Conservation (phyloP, 176 grass and related monocot species). For the Chrysopogon serrulatus region DNA sequence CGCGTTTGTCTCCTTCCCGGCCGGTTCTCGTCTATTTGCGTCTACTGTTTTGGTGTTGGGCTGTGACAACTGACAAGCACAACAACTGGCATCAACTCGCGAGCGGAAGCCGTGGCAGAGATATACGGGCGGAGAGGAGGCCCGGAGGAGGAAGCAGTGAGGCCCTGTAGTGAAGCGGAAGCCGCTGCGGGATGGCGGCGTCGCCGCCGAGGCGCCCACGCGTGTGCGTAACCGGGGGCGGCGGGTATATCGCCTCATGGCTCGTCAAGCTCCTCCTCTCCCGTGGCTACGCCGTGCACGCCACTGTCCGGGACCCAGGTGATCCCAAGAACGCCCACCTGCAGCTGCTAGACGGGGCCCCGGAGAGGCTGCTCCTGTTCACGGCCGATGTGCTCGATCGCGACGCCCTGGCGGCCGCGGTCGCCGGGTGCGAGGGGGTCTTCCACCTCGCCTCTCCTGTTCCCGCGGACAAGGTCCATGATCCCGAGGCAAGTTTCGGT, state of each 20-base stretch:
- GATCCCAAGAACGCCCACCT: slow-evolving; percentile 42
- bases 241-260: slow-evolving; percentile 49
- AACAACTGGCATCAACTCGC: too few species aligned
- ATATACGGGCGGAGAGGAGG: too few species aligned
- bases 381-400: slow-evolving; percentile 52
- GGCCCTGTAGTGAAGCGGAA: neutral
- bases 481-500: slow-evolving; percentile 32
- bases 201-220: neutral
- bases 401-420: slow-evolving; percentile 37
- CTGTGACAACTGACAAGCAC: neutral
- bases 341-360: slow-evolving; percentile 30
- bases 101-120: neutral
- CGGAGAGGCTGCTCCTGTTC: slow-evolving; percentile 43
- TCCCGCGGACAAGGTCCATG: slow-evolving; percentile 1
- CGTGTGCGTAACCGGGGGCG: slow-evolving; percentile 42
- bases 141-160: neutral
- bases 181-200: neutral
- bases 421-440: slow-evolving; percentile 47
- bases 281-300: slow-evolving; percentile 47
- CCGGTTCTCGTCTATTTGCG: neutral
- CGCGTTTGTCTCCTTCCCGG: neutral
- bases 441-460: slow-evolving; percentile 62
- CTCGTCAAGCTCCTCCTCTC: slow-evolving; percentile 59
- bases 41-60: neutral
- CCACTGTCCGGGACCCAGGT: slow-evolving; percentile 59